Evolutionary conservation across 2,329 filamentous ascomycete species (phyloP).

Genomic region (Ophiostoma ips): DNA sequence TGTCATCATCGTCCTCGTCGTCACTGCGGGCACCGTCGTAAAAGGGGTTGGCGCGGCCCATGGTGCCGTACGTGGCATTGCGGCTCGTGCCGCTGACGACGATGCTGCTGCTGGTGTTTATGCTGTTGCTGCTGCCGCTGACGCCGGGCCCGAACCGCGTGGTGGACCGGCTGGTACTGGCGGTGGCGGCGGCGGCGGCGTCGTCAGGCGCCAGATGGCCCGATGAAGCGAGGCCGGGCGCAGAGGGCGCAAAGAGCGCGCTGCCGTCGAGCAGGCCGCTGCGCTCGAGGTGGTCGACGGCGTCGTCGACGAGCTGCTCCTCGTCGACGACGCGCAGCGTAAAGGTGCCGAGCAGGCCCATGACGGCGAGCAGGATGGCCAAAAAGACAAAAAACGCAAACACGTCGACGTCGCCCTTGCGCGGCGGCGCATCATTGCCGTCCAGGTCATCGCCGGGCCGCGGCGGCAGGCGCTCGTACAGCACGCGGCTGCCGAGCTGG

Average conservation of each 20-base stretch:
- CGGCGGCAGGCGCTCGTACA: constrained; percentile 51
- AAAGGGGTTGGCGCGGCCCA: constrained; percentile 8
- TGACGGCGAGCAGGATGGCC: constrained; percentile 50
- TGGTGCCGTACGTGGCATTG: constrained; percentile 9
- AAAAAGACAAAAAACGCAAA: constrained; percentile 84
- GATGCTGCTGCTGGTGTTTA: too few species aligned
- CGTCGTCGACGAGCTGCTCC: constrained; percentile 76
- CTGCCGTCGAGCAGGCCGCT: constrained; percentile 70
- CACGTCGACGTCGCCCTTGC: constrained; percentile 52
- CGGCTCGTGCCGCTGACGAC: constrained; percentile 1
- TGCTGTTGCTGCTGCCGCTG: constrained; percentile 3
- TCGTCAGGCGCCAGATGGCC: neutral
- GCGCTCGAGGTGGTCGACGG: constrained; percentile 78
- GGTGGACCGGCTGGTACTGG: constrained; percentile 4
- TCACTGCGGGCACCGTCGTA: constrained; percentile 4
- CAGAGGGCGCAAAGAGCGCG: constrained; percentile 51
- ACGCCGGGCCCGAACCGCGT: constrained; percentile 10
- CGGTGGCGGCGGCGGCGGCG: neutral
- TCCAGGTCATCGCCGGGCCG: constrained; percentile 53
- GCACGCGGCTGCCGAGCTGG: constrained; percentile 65
- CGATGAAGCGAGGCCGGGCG: constrained; percentile 16
- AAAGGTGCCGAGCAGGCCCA: constrained; percentile 62
- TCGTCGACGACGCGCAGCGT: constrained; percentile 69
- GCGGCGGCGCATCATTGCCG: constrained; percentile 11
- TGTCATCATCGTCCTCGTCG: constrained; percentile 7